Evolutionary conservation across 257 asterid species (phyloP).

Genomic region (Vinca minor): DNA sequence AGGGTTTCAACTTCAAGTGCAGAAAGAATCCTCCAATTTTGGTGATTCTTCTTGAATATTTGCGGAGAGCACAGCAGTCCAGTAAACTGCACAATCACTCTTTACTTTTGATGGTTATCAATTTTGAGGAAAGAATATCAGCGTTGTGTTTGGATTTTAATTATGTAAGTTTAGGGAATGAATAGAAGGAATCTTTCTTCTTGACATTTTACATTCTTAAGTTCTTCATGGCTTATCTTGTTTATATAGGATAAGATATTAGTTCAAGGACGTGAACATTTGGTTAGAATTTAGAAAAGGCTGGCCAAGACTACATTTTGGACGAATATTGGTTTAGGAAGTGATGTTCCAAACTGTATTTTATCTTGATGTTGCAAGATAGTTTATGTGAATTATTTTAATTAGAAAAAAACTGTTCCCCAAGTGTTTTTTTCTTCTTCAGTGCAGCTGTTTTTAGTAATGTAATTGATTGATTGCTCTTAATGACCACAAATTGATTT

Average conservation of each 20-base stretch:
- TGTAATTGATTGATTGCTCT: neutral
- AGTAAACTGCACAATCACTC: neutral
- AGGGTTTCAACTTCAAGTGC: neutral
- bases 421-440: neutral
- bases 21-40: neutral
- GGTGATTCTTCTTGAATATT: neutral
- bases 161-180: neutral
- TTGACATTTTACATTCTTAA: neutral
- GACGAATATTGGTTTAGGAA: neutral
- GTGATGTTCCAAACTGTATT: neutral
- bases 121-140: neutral
- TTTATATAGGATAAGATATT: neutral
- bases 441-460: neutral
- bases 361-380: neutral
- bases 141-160: neutral
- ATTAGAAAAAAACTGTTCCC: neutral
- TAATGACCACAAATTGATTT: neutral
- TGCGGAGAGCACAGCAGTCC: neutral
- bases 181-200: neutral
- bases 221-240: neutral
- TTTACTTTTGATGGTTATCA: neutral
- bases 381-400: neutral
- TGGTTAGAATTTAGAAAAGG: neutral
- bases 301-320: neutral
- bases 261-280: neutral